Evolutionary conservation across 164 flowering plant genomes (phyloP), one percentile per base, ranked within the genome.

Genomic region (Piper betle): DNA sequence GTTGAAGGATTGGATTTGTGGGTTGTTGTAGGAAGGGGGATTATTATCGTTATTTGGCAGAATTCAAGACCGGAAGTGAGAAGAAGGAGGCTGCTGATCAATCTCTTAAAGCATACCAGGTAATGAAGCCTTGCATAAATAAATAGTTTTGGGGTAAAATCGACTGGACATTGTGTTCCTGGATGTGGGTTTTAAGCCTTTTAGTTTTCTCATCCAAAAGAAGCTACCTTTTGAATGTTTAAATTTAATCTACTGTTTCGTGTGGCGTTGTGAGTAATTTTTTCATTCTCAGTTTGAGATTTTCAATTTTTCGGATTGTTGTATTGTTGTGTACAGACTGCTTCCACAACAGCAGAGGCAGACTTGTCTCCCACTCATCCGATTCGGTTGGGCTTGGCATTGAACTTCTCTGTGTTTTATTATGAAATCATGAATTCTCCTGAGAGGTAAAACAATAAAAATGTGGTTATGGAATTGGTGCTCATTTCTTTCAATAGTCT

Each of bases 301-400:
- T 53, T 17, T 18, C 11, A 37, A 38, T 40, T 37, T 16, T 41
- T 52, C 33, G 42, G 20, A 13, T 62, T 58, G 53, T 10, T 58
- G 37, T 37, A 33, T 52, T 19, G 41, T 40, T 25, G 10, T 41
- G 13, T 53, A 10, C 67, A 84, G 96, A 84, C 88, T 75, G 96
- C 93, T 65, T 73, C 88, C 20, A 73, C 76, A 61, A 69, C 79
- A 33, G 96, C 96, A 46, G 81, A 63, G 52, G 72, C 83, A 15
- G 96, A 88, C 39, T 91, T 88, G 55, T 84, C 93, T 39, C 78
- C 96, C 54, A 88, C 96, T 40, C 96, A 88, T 69, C 93, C 96
- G 2, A 86, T 86, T 59, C 89, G 96, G 55, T 86, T 88, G 55
- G 92, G 96, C 53, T 84, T 88, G 62, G 92, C 92, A 42, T 82